phyloP scores from a whole-genome alignment of 371 early-diverging fungal species.

The Mucor indicus region DNA sequence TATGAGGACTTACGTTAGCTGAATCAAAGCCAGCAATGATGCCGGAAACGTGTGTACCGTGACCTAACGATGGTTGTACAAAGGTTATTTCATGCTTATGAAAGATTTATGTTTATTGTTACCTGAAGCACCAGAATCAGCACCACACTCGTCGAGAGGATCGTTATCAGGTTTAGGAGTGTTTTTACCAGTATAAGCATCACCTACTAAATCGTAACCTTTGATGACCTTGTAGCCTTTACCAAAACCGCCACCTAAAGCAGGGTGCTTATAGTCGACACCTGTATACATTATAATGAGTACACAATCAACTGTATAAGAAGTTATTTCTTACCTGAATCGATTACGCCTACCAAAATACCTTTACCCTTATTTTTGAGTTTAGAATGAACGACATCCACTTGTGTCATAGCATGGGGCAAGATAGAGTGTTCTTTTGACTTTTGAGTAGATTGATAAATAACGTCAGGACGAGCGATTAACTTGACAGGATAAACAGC shows the following conservation, averaged over 20 bases:
- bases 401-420: slow-evolving; percentile 43
- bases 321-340: slow-evolving; percentile 51
- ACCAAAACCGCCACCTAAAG: slow-evolving; percentile 71
- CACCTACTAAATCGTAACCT: slow-evolving; percentile 64
- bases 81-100: background rate
- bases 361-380: slow-evolving; percentile 60
- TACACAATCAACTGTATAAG: background rate
- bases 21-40: slow-evolving; percentile 60
- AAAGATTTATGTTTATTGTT: background rate
- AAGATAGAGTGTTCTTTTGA: slow-evolving; percentile 12
- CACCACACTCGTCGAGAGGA: slow-evolving; percentile 43
- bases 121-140: slow-evolving; percentile 29
- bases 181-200: slow-evolving; percentile 37
- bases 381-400: slow-evolving; percentile 36
- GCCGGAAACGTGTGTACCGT: slow-evolving; percentile 67
- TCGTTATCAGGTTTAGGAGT: slow-evolving; percentile 28
- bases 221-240: slow-evolving; percentile 50
- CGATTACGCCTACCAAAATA: slow-evolving; percentile 70
- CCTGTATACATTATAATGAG: slow-evolving; percentile 24
- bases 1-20: slow-evolving; percentile 31
- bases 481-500: slow-evolving; percentile 27
- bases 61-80: slow-evolving; percentile 25
- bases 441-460: background rate
- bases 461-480: slow-evolving; percentile 26
- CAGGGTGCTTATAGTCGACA: slow-evolving; percentile 66